Evolutionary conservation across 2,329 filamentous ascomycete genomes (phyloP).

Genomic region (Stemphylium beticola): DNA sequence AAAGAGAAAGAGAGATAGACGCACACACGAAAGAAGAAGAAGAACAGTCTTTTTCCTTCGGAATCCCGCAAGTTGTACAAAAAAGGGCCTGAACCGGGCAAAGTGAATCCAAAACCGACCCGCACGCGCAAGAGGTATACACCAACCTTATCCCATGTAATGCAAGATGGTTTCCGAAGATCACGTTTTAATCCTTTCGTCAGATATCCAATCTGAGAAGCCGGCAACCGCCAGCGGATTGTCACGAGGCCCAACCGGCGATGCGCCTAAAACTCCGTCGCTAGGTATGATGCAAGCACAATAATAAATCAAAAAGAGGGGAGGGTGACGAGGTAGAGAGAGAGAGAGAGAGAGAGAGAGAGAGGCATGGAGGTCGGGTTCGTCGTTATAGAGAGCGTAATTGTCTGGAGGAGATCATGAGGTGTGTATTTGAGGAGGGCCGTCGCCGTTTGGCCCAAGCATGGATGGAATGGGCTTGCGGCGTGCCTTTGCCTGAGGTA

Average conservation of each 20-base stretch:
- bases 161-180: slow-evolving; percentile 31
- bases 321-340: slow-evolving; percentile 13
- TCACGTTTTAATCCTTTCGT: slow-evolving; percentile 25
- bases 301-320: slow-evolving; percentile 12
- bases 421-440: slow-evolving; percentile 31
- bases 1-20: no score
- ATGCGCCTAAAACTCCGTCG: slow-evolving; percentile 40
- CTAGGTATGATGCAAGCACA: slow-evolving; percentile 40
- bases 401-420: slow-evolving; percentile 27
- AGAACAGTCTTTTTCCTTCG: slow-evolving; percentile 6
- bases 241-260: slow-evolving; percentile 3
- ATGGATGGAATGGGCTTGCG: slow-evolving; percentile 57
- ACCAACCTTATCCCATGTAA: slow-evolving; percentile 20
- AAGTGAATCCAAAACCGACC: slow-evolving; percentile 13
- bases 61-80: slow-evolving; percentile 14
- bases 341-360: slow-evolving; percentile 19
- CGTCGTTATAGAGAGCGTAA: slow-evolving; percentile 24
- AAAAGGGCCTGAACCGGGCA: slow-evolving; percentile 3
- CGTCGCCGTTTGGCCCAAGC: slow-evolving; percentile 42
- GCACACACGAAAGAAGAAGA: no score
- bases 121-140: slow-evolving; percentile 2
- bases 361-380: slow-evolving; percentile 25
- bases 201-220: slow-evolving; percentile 31
- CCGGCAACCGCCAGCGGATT: slow-evolving; percentile 10
- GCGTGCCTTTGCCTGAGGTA: slow-evolving; percentile 57